phyloP scores from a whole-genome alignment of 371 early-diverging fungal species.

The Rhizopus stolonifer region DNA sequence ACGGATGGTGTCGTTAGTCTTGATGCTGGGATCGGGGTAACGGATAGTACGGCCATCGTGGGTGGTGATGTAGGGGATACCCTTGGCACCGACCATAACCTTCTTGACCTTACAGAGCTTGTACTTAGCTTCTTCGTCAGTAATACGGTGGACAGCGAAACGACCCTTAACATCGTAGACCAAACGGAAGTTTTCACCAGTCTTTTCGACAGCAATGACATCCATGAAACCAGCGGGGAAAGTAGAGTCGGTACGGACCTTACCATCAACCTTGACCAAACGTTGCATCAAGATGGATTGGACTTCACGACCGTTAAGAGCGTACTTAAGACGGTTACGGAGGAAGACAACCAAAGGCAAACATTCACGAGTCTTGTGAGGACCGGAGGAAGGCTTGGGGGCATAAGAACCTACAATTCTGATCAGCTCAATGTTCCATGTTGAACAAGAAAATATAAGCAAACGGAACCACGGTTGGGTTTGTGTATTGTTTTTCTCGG shows the following conservation, averaged over 20 bases:
- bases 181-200: constrained; percentile 99
- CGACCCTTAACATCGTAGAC: constrained; percentile 99
- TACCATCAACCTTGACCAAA: constrained; percentile 98
- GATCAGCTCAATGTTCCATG: neutral
- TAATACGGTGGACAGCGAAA: constrained; percentile 99
- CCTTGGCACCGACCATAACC: constrained; percentile 92
- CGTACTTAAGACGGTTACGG: constrained; percentile 99
- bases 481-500: too few species aligned
- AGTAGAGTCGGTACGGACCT: constrained; percentile 98
- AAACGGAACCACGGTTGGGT: too few species aligned
- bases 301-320: constrained; percentile 97
- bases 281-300: constrained; percentile 97
- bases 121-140: constrained; percentile 98
- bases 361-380: constrained; percentile 99
- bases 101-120: constrained; percentile 98
- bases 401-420: constrained; percentile 66
- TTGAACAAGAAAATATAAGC: neutral
- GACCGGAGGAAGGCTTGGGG: constrained; percentile 97
- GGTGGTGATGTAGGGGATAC: constrained; percentile 96
- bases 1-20: constrained; percentile 99
- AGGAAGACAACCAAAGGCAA: constrained; percentile 98
- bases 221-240: constrained; percentile 99
- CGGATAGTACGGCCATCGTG: constrained; percentile 99
- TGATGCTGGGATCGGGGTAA: constrained; percentile 99
- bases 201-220: constrained; percentile 98